Base-by-base conservation (phyloP, 2,329 filamentous ascomycete species). In the Paracoccidioides lutzii region DNA sequence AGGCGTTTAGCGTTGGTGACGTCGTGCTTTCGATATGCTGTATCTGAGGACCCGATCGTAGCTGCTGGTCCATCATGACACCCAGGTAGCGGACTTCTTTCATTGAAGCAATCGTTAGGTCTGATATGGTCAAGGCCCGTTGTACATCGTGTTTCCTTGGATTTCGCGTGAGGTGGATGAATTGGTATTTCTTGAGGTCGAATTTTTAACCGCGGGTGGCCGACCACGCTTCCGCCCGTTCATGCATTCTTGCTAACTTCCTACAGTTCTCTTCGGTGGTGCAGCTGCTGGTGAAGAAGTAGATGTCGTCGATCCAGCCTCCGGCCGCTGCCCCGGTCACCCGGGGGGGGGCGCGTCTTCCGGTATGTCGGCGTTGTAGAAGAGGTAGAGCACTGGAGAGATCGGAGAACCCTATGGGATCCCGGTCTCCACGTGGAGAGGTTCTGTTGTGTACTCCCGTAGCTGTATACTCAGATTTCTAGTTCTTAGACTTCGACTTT, bases 331-430 rank as follows among this genome's bases (percentile, higher is more conserved):
- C 55, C 12, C 58, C 45, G 5, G 54, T 32, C 32, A 43, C 44
- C 7, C 56, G n/a, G n/a, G 53, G 53, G 43, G 54, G n/a, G 12
- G 12, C n/a, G 41, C n/a, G n/a, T 15, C 14, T 14, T 64, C 59
- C 7, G 63, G 56, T 12, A 64, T 54, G 32, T 63, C 61, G 0
- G 60, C 54, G 38, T 64, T 67, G 58, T 62, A 67, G 61, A 67
- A 62, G 9, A 67, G 51, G 49, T 61, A 66, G 9, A 66, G 60
- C 45, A 66, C 63, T 41, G 59, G 63, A 37, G 60, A 67, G 55
- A 67, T 41, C 8, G 57, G 61, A 5, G 62, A 57, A 6, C 54
- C 55, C 43, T 58, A 50, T n/a, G n/a, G 55, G 52, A 58, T 56
- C 40, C 43, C 57, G 15, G 54, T 51, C 32, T 53, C 38, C 38